phyloP scores from a whole-genome alignment of 2,329 filamentous ascomycete genomes.

The Penicillium hordei region DNA sequence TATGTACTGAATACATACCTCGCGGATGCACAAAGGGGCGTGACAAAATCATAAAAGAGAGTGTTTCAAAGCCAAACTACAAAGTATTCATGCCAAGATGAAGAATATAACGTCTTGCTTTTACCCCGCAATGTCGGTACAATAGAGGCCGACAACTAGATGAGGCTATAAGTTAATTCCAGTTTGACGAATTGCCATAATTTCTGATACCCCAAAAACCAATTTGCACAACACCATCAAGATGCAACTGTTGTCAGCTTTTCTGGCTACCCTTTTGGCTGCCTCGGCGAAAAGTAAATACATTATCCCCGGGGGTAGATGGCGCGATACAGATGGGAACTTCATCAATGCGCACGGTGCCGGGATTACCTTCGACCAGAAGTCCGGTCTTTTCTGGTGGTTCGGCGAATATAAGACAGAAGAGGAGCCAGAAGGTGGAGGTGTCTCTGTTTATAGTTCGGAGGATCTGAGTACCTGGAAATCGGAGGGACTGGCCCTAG shows the following conservation, averaged over 20 bases:
- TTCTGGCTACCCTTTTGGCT: conserved; percentile 5
- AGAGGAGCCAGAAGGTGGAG: conserved; percentile 59
- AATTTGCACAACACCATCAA: background rate
- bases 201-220: background rate
- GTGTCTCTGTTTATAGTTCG: conserved; percentile 62
- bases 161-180: background rate
- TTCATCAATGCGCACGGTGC: conserved; percentile 64
- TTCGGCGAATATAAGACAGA: conserved; percentile 64
- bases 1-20: background rate
- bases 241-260: background rate
- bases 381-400: conserved; percentile 58
- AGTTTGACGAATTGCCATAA: too few species aligned
- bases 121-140: conserved; percentile 12
- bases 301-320: conserved; percentile 62
- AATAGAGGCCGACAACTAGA: conserved; percentile 5
- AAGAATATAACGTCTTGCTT: background rate
- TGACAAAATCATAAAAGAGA: background rate
- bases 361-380: conserved; percentile 53
- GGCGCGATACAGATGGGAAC: conserved; percentile 61
- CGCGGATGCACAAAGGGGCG: too few species aligned
- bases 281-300: conserved; percentile 46
- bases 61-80: background rate
- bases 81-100: conserved; percentile 1
- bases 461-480: conserved; percentile 62
- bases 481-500: conserved; percentile 56